These are phyloP conservation scores for Castanea sativa DNA, from an alignment of 306 rosid species.

Conservation along the genomic window DNA sequence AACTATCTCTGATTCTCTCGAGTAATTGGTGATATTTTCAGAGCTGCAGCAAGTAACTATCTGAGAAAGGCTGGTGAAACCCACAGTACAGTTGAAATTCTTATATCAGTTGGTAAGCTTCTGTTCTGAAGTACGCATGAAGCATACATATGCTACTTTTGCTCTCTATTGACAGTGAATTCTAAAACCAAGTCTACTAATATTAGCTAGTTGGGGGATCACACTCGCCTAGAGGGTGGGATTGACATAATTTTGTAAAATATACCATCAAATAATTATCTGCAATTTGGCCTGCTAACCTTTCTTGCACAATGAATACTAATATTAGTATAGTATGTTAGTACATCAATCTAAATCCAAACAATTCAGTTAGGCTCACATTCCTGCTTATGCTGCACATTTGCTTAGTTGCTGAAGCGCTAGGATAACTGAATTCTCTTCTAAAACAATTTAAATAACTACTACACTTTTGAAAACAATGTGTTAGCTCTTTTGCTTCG, in stretches of 20 bases:
- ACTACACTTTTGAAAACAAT: neutral
- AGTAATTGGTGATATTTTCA: constrained; percentile 31
- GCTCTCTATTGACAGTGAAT: neutral
- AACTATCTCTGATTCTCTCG: neutral
- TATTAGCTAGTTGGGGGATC: neutral
- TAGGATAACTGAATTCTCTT: neutral
- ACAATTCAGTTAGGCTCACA: neutral
- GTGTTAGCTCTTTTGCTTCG: neutral
- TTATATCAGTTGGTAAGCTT: constrained; percentile 69
- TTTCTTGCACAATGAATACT: neutral
- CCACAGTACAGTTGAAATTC: constrained; percentile 72
- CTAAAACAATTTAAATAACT: neutral
- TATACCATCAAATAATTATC: too few relatives aligned
- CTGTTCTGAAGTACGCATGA: constrained; percentile 5
- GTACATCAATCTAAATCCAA: neutral
- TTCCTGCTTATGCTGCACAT: neutral
- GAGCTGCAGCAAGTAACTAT: constrained; percentile 70
- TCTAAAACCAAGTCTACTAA: neutral
- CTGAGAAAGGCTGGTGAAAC: constrained; percentile 80
- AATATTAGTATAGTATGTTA: neutral
- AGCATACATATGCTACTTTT: neutral
- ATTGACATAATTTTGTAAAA: neutral
- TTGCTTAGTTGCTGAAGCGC: neutral
- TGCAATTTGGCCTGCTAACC: neutral
- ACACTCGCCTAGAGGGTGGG: neutral